Evolutionary conservation across 768 basidiomycete genomes (phyloP).

Genomic region (Lactarius quietus): DNA sequence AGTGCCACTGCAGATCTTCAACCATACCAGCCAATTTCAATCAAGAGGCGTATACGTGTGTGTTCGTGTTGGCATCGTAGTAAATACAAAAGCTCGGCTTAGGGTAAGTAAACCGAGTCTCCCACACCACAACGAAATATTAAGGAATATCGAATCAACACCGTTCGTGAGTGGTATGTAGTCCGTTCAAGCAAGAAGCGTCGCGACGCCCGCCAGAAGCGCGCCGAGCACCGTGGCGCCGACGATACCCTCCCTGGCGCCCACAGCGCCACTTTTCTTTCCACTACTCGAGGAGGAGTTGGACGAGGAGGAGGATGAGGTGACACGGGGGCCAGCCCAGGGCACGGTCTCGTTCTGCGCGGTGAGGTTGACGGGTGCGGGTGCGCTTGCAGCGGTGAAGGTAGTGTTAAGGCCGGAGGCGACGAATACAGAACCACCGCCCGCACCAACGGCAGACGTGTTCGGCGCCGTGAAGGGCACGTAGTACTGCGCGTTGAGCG

Average conservation of each 20-base stretch:
- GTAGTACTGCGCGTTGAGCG: conserved; percentile 40
- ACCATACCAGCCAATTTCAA: background rate
- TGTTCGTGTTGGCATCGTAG: background rate
- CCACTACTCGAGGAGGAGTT: background rate
- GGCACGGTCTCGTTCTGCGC: conserved; percentile 30
- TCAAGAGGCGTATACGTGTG: background rate
- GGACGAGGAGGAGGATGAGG: background rate
- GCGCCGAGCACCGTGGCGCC: background rate
- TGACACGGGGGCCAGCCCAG: background rate
- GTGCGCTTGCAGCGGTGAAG: conserved; percentile 31
- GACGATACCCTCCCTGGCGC: background rate
- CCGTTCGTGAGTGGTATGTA: background rate
- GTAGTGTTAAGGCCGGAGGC: conserved; percentile 33
- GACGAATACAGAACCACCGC: conserved; percentile 37
- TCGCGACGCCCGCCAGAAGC: background rate
- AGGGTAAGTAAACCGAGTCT: background rate
- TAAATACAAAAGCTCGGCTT: background rate
- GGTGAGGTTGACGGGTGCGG: conserved; percentile 41
- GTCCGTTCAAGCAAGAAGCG: background rate
- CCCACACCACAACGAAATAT: background rate
- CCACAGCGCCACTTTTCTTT: too few relatives aligned
- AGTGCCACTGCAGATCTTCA: background rate
- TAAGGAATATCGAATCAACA: background rate
- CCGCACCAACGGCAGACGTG: conserved; percentile 38
- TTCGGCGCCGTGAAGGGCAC: conserved; percentile 43